Conservation (phyloP, 225 moss, liverwort and hornwort species). For the Pseudoscleropodium purum region DNA sequence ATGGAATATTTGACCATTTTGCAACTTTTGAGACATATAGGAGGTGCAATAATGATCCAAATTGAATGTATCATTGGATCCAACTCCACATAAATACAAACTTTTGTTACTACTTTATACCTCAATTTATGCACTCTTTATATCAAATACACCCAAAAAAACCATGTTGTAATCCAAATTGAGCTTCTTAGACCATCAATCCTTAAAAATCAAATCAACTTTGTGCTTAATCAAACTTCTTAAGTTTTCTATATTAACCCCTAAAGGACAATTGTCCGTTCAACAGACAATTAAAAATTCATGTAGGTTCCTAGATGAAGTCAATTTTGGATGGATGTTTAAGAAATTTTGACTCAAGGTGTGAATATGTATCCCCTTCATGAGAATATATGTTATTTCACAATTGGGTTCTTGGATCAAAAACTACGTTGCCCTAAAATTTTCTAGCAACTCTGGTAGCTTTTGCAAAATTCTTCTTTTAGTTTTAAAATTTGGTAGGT, state of each 20-base stretch:
- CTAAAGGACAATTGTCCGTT: too few species aligned
- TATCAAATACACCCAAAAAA: not conserved
- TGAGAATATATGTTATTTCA: too few species aligned
- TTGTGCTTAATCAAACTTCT: rapidly evolving
- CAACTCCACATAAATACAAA: not conserved
- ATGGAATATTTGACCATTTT: not conserved
- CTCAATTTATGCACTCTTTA: not conserved
- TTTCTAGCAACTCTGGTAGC: too few species aligned
- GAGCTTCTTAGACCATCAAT: not conserved
- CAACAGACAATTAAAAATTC: too few species aligned
- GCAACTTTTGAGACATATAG: not conserved
- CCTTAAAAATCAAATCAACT: not conserved
- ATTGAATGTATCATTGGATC: not conserved
- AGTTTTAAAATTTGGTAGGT: too few species aligned
- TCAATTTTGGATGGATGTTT: too few species aligned
- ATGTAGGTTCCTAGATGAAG: too few species aligned
- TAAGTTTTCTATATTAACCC: not conserved
- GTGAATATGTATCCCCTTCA: too few species aligned
- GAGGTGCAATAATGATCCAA: not conserved
- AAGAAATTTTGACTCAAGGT: too few species aligned
- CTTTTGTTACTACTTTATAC: not conserved
- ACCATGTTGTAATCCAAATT: not conserved
- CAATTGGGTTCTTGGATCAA: too few species aligned
- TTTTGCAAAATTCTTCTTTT: too few species aligned
- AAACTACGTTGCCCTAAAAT: too few species aligned